Evolutionary conservation across 225 moss, liverwort and hornwort genomes (phyloP), one percentile per base, ranked within the genome.

Genomic region (Marchantia paleacea): DNA sequence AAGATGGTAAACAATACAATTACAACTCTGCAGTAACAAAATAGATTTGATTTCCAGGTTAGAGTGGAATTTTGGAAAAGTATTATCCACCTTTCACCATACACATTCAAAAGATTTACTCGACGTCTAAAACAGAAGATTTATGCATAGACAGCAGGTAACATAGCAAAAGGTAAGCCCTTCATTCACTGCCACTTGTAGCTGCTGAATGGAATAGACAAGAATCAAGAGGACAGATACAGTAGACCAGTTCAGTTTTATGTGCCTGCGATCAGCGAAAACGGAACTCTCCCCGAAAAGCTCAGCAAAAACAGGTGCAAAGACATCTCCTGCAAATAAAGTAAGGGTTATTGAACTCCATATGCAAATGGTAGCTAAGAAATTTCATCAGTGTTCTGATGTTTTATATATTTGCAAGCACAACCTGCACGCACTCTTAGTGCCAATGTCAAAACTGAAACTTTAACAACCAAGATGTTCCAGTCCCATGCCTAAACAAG

Each of bases 301-400:
- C 73, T 85, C 84, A 12, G 86, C 83, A 85, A 94, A 94, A 75
- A 93, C 67, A 75, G 92, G 90, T 68, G 86, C 83, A 80, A 96
- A 94, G 18, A 96, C 96, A 86, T 96, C 91, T 80, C 94, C 94
- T 94, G 83, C 69, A 85, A 76, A 55, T 14, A 48, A 39, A 39
- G 39, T 39, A 39, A 39, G 39, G 39, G 39, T 39, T 39, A 39
- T 39, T 39, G 39, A 39, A 39, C 39, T 39, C 39, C 39, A 39
- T 39, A 39, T 2, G 39, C 39, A 39, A 39, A 39, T 39, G 39
- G 3, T 39, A 2, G 3, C 39, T 39, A n/a, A n/a, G n/a, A n/a
- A n/a, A n/a, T n/a, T n/a, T n/a, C n/a, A n/a, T n/a, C n/a, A n/a
- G n/a, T n/a, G n/a, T n/a, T n/a, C n/a, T n/a, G n/a, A n/a, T n/a